Base-by-base conservation (phyloP, 2,329 filamentous ascomycete genomes). In the Talaromyces sp. region DNA sequence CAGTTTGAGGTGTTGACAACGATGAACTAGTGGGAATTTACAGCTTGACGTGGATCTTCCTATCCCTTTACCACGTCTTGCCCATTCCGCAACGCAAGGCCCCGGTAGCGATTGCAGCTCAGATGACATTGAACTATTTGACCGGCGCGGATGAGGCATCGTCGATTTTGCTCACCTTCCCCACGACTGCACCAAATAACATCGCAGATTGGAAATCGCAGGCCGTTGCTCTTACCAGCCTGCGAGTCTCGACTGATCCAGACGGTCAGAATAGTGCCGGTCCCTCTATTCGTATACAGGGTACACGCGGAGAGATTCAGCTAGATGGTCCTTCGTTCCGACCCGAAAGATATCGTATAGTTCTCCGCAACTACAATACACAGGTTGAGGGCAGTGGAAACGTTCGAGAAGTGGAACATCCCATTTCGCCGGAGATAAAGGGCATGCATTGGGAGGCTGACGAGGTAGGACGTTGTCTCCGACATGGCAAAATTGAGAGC, bases 391-490 rank as follows among this genome's bases (percentile, higher is more conserved):
- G 75, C 27, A 81, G 82, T 15, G 79, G 76, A 61, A 70, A 71
- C 5, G 53, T 64, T 31, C 13, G 34, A 60, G 74, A 79, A 34
- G 73, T 78, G 70, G 75, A 77, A 54, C 73, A 71, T 61, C 71
- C 73, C 13, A 79, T 84, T 65, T 86, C 87, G 25, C 84, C 82
- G 15, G 79, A 82, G 70, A 92, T 91, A 17, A 89, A 91, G 69
- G 92, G 92, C 61, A 95, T 96, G 91, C 94, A 91, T 80, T 94
- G 89, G 89, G 90, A 93, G 76, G 91, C 91, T 1, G 91, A 93
- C 75, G 91, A 92, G 81, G 89, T 87, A 69, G 91, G 89, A 27
- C 83, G 88, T 58, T 91, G 89, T 70, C 74, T 96, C 64, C 83
- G 89, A 47, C 91, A 94, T 74, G 91, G 92, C 27, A 88, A 87